Evolutionary conservation across 108 stramenopile genomes (phyloP).

Genomic region (Craspedostauros australis): DNA sequence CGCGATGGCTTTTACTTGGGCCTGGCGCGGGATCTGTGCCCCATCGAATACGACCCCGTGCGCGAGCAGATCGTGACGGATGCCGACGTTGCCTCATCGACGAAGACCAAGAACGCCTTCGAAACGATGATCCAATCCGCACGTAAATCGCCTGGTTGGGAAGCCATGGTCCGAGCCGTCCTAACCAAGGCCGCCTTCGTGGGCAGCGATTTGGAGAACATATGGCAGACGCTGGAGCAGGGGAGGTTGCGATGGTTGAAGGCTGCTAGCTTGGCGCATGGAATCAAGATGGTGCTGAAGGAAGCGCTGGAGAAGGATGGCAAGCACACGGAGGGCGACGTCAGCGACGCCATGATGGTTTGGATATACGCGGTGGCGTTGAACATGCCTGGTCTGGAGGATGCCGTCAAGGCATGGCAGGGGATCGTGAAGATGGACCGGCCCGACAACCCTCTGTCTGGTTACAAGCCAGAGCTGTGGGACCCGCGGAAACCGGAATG

Average conservation of each 20-base stretch:
- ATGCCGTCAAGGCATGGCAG: conserved; percentile 29
- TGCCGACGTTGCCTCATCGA: conserved; percentile 19
- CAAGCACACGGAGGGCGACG: conserved; percentile 37
- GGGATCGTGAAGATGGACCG: conserved; percentile 42
- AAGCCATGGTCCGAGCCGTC: conserved; percentile 26
- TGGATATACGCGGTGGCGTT: conserved; percentile 53
- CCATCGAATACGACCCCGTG: conserved; percentile 52
- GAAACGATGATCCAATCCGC: conserved; percentile 34
- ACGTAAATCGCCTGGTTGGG: conserved; percentile 30
- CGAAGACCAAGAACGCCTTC: conserved; percentile 29
- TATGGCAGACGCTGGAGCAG: conserved; percentile 48
- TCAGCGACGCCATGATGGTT: conserved; percentile 57
- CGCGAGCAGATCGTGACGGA: conserved; percentile 30
- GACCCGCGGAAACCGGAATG: conserved; percentile 49
- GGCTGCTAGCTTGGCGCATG: conserved; percentile 43
- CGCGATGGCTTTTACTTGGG: conserved; percentile 57
- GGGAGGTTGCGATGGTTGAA: conserved; percentile 47
- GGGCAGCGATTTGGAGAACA: conserved; percentile 39
- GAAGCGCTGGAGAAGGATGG: conserved; percentile 37
- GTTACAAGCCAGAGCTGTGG: conserved; percentile 48
- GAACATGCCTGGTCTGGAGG: conserved; percentile 24
- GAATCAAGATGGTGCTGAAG: conserved; percentile 43
- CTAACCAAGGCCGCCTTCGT: conserved; percentile 22
- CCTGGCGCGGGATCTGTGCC: conserved; percentile 66
- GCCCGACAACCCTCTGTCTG: conserved; percentile 32